These are phyloP conservation scores for Atalantia buxifolia DNA, from an alignment of 345 rosid species.

Conservation along the genomic window DNA sequence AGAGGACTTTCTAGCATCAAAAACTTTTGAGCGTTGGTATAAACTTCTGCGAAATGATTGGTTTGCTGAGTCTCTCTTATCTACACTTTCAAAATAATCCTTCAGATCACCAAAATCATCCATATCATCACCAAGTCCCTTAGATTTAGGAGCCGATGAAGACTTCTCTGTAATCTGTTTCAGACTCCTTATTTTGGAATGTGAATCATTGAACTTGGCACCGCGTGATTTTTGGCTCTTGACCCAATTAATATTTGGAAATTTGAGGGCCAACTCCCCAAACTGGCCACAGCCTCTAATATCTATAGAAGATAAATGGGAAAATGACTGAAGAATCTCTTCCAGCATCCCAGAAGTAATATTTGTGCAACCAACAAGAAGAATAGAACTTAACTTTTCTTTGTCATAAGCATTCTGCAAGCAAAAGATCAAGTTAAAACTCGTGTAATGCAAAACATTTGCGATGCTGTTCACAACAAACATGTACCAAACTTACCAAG, in stretches of 20 bases:
- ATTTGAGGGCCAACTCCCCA: constrained; percentile 51
- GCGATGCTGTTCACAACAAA: not conserved
- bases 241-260: constrained; percentile 65
- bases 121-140: constrained; percentile 42
- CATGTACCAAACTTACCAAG: constrained; percentile 51
- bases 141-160: constrained; percentile 34
- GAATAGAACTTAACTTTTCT: constrained; percentile 65
- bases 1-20: constrained; percentile 89
- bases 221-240: constrained; percentile 37
- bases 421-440: constrained; percentile 28
- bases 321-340: constrained; percentile 61
- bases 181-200: constrained; percentile 59
- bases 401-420: constrained; percentile 81
- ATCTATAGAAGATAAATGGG: constrained; percentile 65
- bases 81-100: constrained; percentile 93
- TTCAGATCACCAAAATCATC: constrained; percentile 93
- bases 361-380: constrained; percentile 76
- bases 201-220: constrained; percentile 39
- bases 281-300: constrained; percentile 90
- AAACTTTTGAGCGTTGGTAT: constrained; percentile 89
- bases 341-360: constrained; percentile 61
- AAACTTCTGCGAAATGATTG: constrained; percentile 81
- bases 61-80: constrained; percentile 85
- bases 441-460: constrained; percentile 5
- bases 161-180: constrained; percentile 56